phyloP scores from a whole-genome alignment of 768 basidiomycete genomes.

The Kwoniella mangroviensis region DNA sequence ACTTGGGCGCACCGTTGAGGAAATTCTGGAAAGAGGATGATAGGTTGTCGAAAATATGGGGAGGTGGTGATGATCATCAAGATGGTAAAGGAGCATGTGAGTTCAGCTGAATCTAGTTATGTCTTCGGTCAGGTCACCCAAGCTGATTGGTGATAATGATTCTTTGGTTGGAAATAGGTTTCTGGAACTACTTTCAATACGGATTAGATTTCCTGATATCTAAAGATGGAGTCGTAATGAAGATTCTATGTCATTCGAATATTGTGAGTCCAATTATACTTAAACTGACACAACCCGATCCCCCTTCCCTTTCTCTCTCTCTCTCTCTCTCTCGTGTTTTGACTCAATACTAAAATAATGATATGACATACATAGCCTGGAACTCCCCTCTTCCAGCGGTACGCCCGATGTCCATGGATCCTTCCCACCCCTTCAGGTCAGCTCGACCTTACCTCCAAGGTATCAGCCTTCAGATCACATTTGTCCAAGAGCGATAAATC shows the following conservation, averaged over 20 bases:
- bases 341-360: too few relatives aligned
- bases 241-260: constrained; percentile 86
- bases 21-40: constrained; percentile 85
- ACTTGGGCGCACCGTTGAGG: constrained; percentile 76
- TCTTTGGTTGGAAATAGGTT: too few relatives aligned
- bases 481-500: constrained; percentile 10
- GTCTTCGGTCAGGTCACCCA: not conserved
- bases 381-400: constrained; percentile 83
- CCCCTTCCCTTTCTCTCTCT: too few relatives aligned
- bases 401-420: constrained; percentile 90
- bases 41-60: constrained; percentile 51
- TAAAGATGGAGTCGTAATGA: constrained; percentile 69
- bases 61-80: constrained; percentile 3
- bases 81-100: constrained; percentile 24
- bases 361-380: constrained; percentile 67
- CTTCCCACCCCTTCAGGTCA: constrained; percentile 57
- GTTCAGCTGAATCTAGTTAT: not conserved
- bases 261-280: constrained; percentile 64
- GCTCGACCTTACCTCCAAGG: constrained; percentile 27
- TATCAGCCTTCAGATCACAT: constrained; percentile 29
- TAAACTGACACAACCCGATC: not conserved
- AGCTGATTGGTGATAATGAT: not conserved
- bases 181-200: constrained; percentile 82
- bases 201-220: constrained; percentile 83
- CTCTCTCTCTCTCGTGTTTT: too few relatives aligned